Evolutionary conservation across 306 rosid genomes (phyloP).

Genomic region (Cucumis cinereus): DNA sequence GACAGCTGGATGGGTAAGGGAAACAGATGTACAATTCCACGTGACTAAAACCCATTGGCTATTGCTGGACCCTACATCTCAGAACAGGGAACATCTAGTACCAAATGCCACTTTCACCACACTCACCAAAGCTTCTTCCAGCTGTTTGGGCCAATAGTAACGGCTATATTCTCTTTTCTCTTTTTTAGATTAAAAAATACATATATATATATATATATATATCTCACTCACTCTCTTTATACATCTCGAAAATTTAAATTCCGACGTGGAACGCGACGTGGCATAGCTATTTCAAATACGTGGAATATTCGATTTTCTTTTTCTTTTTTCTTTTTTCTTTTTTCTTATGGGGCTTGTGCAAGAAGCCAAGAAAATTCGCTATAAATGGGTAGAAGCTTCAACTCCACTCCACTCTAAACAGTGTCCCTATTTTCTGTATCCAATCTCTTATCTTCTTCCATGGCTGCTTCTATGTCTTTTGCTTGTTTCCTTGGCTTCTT

Average conservation of each 20-base stretch:
- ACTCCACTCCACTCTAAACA: not conserved
- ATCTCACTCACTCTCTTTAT: not conserved
- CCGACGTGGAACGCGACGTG: constrained; percentile 32
- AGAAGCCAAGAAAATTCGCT: constrained; percentile 34
- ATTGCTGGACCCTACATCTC: not conserved
- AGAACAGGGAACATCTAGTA: not conserved
- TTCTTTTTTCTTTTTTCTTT: not conserved
- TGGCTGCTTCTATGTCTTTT: constrained; percentile 9
- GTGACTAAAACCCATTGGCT: not conserved
- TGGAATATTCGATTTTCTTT: constrained; percentile 19
- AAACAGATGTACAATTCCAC: constrained; percentile 35
- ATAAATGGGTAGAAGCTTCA: constrained; percentile 30
- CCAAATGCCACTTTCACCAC: not conserved
- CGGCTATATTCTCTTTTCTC: constrained; percentile 5
- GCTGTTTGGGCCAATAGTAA: constrained; percentile 10
- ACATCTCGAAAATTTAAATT: constrained; percentile 20
- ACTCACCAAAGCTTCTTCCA: not conserved
- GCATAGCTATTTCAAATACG: constrained; percentile 4
- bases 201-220: no score
- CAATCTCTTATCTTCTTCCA: not conserved
- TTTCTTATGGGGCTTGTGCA: constrained; percentile 15
- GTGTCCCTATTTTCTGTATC: not conserved
- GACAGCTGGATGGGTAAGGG: constrained; percentile 40
- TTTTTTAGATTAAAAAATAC: not conserved
- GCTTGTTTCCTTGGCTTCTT: constrained; percentile 17